Base-by-base conservation (phyloP, 2,329 filamentous ascomycete genomes). In the Grosmannia serpens region DNA sequence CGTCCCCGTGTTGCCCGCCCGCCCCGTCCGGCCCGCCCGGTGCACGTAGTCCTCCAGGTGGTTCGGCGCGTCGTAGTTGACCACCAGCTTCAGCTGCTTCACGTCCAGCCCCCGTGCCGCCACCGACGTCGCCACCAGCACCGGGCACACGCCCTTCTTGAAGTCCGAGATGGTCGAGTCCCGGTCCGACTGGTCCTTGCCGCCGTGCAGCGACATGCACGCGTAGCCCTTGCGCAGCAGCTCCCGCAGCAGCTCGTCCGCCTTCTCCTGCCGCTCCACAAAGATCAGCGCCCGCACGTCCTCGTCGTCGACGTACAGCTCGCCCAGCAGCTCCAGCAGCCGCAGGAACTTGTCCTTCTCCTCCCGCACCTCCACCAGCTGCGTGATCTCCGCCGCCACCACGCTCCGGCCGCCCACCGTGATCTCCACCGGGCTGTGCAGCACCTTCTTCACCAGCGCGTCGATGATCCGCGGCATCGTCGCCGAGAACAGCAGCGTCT, bases 41-140 rank as follows among this genome's bases (percentile, higher is more conserved):
- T 96, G 94, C 47, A 97, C 92, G 67, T 97, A 97, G 68, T 97
- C 94, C 73, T 99, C 94, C 62, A 96, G 73, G 73, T 97, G 91
- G 67, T 95, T 95, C 1, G 91, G 92, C 1, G 87, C 89, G 68
- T 96, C 91, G 69, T 90, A 96, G 73, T 97, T 97, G 73, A 99
- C 86, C 57, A 99, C 94, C 35, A 97, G 80, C 71, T 95, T 96
- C 38, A 99, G 79, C 70, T 95, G 90, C 73, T 96, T 96, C 51
- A 99, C 92, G 70, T 99, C 94, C 47, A 99, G 77, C 61, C 94
- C 94, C 71, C 94, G 88, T 55, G 94, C 94, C 46, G 94, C 94
- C 60, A 99, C 90, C 13, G 92, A 96, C 0, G 94, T 99, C 13
- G 94, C 94, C 67, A 97, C 87, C 68, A 99, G 78, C 59, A 99